Base-by-base conservation (phyloP, 208 protist genomes). In the Leishmania turanica region DNA sequence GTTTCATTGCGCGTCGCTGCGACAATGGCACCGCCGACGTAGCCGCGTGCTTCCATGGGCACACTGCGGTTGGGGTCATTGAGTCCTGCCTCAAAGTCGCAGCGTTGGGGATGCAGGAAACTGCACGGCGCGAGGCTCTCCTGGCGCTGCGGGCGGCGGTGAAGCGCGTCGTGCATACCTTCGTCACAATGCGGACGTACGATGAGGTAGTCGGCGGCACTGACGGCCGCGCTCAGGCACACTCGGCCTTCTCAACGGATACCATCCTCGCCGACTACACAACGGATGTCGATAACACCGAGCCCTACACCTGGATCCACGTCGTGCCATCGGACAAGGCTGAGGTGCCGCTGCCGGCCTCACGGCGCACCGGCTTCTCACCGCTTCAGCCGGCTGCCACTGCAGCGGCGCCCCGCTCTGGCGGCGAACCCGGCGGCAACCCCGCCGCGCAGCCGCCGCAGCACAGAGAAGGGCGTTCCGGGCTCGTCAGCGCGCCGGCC, bases 241-340 rank as follows among this genome's bases (percentile, higher is more conserved):
- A 82, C 40, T 42, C 80, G 24, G 60, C 53, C 66, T 96, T 96
- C 77, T 73, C 87, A 3, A 92, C 93, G 45, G 82, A 77, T 49
- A 94, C 93, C 19, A 47, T 88, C 15, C 81, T 96, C 42, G 78
- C 86, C 27, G 86, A 95, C 83, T 96, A 93, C 77, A 87, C 84
- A 11, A 68, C 88, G 11, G 91, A 96, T 75, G 91, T 96, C 4
- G 90, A 93, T 71, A 84, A 86, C 70, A 87, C 90, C 80, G 87
- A 91, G 24, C 84, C 85, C 3, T 92, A 87, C 70, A 89, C 84
- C 9, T 56, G 66, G 51, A 91, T 96, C 66, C 71, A 85, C 13
- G 77, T 95, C 42, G 51, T 84, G 58, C 77, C 75, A 4, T 69
- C 77, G 15, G 60, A 58, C 11, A 74, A 58, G n/a, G 56, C 54